Base-by-base conservation (phyloP, 2,329 filamentous ascomycete genomes). In the Xylaria sp. region DNA sequence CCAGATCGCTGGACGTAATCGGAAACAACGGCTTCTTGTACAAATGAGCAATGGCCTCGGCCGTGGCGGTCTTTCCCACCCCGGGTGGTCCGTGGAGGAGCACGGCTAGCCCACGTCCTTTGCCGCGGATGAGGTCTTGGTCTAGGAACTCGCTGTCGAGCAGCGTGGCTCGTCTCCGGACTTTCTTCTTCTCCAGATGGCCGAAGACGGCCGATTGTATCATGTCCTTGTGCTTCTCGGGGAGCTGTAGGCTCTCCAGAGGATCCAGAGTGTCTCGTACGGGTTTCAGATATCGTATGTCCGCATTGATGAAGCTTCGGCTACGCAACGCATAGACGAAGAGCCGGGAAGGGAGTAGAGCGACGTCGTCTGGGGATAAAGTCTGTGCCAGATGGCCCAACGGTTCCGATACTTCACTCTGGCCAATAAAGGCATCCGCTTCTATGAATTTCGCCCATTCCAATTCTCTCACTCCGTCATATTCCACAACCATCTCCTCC, bases 161-260 rank as follows among this genome's bases (percentile, higher is more conserved):
- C 10, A 70, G 54, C 53, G 69, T 71, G 1, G 69, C 69, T n/a
- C 67, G 64, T 51, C 68, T 66, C 35, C 67, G 67, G 35, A 71
- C 64, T 35, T 71, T 71, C 65, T 71, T 71, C 42, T 71, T 71
- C 69, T 71, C 69, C 1, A 71, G 65, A 23, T 71, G 69, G 5
- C 69, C 69, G n/a, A 69, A 69, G 40, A 71, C 69, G 8, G 69
- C 67, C 21, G 69, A 71, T 21, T 71, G 69, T 27, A 71, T 71
- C 68, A 71, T 71, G 2, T 58, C 61, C 59, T 71, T 71, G 65
- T 69, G 63, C 55, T 70, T 71, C 48, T 71, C 69, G 21, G 69
- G 69, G 1, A 71, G 69, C 53, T 69, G 69, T 12, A 71, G 25
- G 21, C 67, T 70, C 44, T 70, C 69, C n/a, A 71, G 29, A 29